Percentiles rank a stretch among this genome's conserved stretches.
Conservation (phyloP, 306 rosid species). For the Dalbergia cultrata region DNA sequence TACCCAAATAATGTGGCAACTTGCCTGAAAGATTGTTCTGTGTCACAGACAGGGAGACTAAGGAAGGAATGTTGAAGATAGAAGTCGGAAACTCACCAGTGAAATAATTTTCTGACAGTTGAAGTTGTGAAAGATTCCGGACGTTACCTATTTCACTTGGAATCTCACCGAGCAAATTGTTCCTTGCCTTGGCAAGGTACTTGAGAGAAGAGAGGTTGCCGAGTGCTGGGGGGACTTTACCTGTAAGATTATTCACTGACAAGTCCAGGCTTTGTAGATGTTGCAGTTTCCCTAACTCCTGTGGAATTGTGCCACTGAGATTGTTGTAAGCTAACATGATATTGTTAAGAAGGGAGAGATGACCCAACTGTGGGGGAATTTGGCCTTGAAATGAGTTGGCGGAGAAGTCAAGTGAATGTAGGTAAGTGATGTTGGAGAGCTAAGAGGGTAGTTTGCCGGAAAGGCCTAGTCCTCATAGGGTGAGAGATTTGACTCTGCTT, state of each 20-base stretch:
- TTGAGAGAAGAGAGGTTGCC: too few species aligned
- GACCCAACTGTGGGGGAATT: constrained; percentile 45
- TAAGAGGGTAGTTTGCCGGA: too few species aligned
- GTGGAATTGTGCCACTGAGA: too few species aligned
- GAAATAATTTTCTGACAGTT: constrained; percentile 47
- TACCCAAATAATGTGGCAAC: constrained; percentile 40
- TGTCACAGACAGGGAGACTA: constrained; percentile 44
- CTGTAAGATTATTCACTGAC: constrained; percentile 49
- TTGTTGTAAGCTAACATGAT: too few species aligned
- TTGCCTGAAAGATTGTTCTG: constrained; percentile 40
- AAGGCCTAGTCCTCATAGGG: too few species aligned
- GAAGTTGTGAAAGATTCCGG: constrained; percentile 37
- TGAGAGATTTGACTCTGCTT: too few species aligned
- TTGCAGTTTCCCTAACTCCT: constrained; percentile 39
- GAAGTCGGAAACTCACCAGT: constrained; percentile 50
- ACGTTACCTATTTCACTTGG: constrained; percentile 51
- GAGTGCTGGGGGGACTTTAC: too few species aligned
- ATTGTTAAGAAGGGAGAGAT: too few species aligned
- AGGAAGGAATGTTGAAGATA: constrained; percentile 49
- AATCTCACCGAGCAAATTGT: constrained; percentile 44
- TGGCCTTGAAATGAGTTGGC: too few species aligned
- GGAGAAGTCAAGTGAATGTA: too few species aligned
- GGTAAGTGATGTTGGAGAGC: too few species aligned
- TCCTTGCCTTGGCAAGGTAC: constrained; percentile 51
- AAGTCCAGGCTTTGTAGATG: constrained; percentile 43